Evolutionary conservation across 2,329 filamentous ascomycete species (phyloP).

Genomic region (Tolypocladium ovalisporum): DNA sequence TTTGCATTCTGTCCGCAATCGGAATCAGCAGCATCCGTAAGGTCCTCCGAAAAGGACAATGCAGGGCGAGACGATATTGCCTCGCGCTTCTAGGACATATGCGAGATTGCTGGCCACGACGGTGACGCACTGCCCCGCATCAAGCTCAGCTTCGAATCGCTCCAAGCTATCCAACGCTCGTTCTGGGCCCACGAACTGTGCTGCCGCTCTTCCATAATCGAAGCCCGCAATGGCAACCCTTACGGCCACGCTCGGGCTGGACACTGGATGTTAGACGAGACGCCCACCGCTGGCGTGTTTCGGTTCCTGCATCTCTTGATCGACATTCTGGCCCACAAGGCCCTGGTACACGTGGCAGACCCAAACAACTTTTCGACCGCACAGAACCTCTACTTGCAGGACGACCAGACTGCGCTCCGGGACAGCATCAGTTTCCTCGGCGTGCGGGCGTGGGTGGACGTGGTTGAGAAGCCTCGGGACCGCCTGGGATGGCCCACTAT

Average conservation of each 20-base stretch:
- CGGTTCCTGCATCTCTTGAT: background rate
- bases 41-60: background rate
- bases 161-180: background rate
- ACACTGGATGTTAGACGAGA: background rate
- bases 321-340: background rate
- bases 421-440: background rate
- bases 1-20: background rate
- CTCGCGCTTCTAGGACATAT: background rate
- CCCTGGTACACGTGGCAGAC: background rate
- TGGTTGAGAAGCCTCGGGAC: background rate
- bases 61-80: background rate
- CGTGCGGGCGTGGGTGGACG: background rate
- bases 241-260: background rate
- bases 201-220: background rate
- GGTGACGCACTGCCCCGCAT: background rate
- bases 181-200: background rate
- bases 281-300: background rate
- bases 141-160: no score
- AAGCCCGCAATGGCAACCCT: no score
- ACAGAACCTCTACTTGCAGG: background rate
- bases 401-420: background rate
- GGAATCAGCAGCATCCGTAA: no score
- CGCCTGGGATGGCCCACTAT: background rate
- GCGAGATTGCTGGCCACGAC: no score
- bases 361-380: background rate